Base-by-base conservation (phyloP, 1,139 yeast genomes). In the Zygosaccharomyces pseudobailii region DNA sequence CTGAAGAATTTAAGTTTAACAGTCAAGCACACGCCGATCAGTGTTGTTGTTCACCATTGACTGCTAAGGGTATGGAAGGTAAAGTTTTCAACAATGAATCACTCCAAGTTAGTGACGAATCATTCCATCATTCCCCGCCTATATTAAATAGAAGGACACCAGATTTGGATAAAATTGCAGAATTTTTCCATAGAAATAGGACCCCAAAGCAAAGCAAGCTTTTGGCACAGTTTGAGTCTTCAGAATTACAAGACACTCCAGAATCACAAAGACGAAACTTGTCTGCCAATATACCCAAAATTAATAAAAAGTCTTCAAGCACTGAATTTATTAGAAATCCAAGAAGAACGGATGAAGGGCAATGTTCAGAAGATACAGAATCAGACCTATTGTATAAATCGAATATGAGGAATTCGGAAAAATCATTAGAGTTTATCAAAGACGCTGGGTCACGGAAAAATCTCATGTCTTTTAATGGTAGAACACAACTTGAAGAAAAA, bases 151-250 rank as follows among this genome's bases (percentile, higher is more conserved):
- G 45, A 31, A 53, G 59, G 30, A 60, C 67, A 6, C 67, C 65
- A 2, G 61, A 61, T 44, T 42, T 62, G 3, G 57, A 59, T n/a
- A 55, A 56, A 36, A 54, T 62, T 24, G 54, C 58, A 3, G 54
- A 54, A 19, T 60, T 57, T 37, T 52, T 62, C 41, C 55, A 51
- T 36, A 46, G 39, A 5, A 49, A 50, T 21, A 52, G 45, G 24
- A 49, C 59, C 2, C 53, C 57, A 8, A 46, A 48, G 5, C 51
- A 47, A 21, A 49, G 45, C 23, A 51, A 43, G 20, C 34, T 55
- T 6, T 35, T 56, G 9, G 33, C 40, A 2, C 51, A 47, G 33
- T 51, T 51, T 27, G 45, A 52, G 32, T 42, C 45, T n/a, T 53
- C 57, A 2, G 48, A 44, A 31, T 34, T 51, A 9, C 54, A 52